A percentile compares a stretch with the other conserved stretches of the same genome.
phyloP scores from a whole-genome alignment of 129 eudicot species.

The Sambucus nigra region DNA sequence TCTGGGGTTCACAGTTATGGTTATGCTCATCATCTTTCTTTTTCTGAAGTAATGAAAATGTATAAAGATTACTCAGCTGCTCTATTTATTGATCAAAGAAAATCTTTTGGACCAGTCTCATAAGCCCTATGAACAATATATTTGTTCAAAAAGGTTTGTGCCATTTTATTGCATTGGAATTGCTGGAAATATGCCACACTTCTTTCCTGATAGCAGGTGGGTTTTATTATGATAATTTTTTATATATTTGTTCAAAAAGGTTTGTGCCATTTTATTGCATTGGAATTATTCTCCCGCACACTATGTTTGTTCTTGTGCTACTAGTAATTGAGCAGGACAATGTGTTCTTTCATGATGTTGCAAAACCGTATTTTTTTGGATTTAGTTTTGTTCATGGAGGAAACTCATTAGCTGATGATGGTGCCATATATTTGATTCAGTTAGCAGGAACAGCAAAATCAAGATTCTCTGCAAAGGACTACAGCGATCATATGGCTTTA shows the following conservation, averaged over 20 bases:
- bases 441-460: slow-evolving; percentile 93
- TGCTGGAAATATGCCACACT: not conserved
- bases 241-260: not conserved
- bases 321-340: not conserved
- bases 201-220: too few relatives aligned
- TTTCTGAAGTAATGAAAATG: too few relatives aligned
- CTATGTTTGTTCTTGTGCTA: not conserved
- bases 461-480: slow-evolving; percentile 92
- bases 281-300: too few relatives aligned
- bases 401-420: slow-evolving; percentile 10
- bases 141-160: not conserved
- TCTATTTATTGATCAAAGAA: not conserved
- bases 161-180: not conserved
- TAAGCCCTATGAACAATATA: not conserved
- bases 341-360: not conserved
- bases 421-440: slow-evolving; percentile 29
- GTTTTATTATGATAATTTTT: too few relatives aligned
- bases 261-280: not conserved
- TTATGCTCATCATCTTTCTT: too few relatives aligned
- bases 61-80: too few relatives aligned
- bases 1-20: too few relatives aligned
- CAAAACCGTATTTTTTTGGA: slow-evolving; percentile 10
- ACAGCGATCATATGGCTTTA: slow-evolving; percentile 98
- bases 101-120: not conserved
- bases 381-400: slow-evolving; percentile 6